These are phyloP conservation scores for Cutaneotrichosporon sp. DNA, from an alignment of 1,284 basidiomycete species.

Conservation along the genomic window DNA sequence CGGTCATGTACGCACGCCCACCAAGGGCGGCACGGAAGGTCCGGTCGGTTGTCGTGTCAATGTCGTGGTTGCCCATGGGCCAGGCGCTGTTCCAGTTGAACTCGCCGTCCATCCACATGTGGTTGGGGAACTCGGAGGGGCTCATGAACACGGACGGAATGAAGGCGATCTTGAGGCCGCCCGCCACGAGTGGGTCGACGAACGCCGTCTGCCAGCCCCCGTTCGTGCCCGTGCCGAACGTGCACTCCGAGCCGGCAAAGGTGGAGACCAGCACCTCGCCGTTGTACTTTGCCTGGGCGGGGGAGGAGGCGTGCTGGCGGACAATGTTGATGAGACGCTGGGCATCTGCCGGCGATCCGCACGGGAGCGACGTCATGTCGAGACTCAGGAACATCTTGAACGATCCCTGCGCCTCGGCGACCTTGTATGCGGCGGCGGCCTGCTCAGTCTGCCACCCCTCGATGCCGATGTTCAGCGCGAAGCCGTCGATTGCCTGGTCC, in stretches of 20 bases:
- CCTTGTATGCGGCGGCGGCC: constrained; percentile 65
- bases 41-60: constrained; percentile 34
- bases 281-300: constrained; percentile 64
- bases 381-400: constrained; percentile 72
- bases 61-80: constrained; percentile 47
- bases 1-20: constrained; percentile 50
- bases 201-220: constrained; percentile 36
- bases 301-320: constrained; percentile 60
- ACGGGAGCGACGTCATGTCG: constrained; percentile 56
- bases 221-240: constrained; percentile 61
- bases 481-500: constrained; percentile 59
- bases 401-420: constrained; percentile 50
- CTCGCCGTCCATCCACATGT: constrained; percentile 51
- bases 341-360: constrained; percentile 59
- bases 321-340: constrained; percentile 63
- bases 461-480: constrained; percentile 66
- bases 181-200: constrained; percentile 16
- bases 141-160: constrained; percentile 51
- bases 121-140: constrained; percentile 30
- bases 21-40: constrained; percentile 38
- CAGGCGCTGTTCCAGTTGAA: constrained; percentile 57
- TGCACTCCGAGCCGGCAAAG: constrained; percentile 72
- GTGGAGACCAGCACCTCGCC: constrained; percentile 68
- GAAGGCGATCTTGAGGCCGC: constrained; percentile 40
- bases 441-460: constrained; percentile 67